Base-by-base conservation (phyloP, 768 basidiomycete genomes). In the Thelephora ganbajun region DNA sequence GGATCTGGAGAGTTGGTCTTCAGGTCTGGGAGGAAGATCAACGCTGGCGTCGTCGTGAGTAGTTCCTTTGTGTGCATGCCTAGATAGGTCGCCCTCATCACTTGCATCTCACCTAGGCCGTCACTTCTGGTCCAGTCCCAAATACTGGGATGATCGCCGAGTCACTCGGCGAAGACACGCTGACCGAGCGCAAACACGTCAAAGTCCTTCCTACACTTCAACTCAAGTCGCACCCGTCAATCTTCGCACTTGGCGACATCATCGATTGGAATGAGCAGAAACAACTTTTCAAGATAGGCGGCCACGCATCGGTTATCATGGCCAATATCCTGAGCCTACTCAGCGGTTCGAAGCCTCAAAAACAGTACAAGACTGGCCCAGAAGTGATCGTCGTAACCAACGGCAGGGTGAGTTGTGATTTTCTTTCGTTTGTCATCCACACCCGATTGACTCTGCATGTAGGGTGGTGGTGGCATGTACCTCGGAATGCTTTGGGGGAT, bases 161-260 rank as follows among this genome's bases (percentile, higher is more conserved):
- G 13, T 69, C 74, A 9, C 69, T 83, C 4, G 64, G 63, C 18
- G 50, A 59, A 3, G 58, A 56, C 35, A 52, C 61, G 1, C 59
- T 73, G 20, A 60, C 66, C 54, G 14, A 56, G 43, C 26, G 50
- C 52, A 56, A 75, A 61, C 49, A 62, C 54, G 71, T 83, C 48
- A 74, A 72, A 50, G 69, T 84, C 13, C 56, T 61, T 20, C 68
- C 77, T 3, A 80, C 78, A 1, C 66, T 85, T 35, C 79, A 82
- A 54, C 59, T 85, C 2, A 54, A 52, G 6, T 62, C 60, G 0
- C 62, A 79, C 57, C 63, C 73, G 0, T 67, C 68, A 49, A 72
- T 85, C 12, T 83, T 79, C 48, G 84, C 82, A 0, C 67, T 63
- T 2, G 83, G 83, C 1, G 83, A 86, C 54, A 68, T 79, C 48